Conservation (phyloP, 768 basidiomycete genomes). For the Russula ochroleuca region DNA sequence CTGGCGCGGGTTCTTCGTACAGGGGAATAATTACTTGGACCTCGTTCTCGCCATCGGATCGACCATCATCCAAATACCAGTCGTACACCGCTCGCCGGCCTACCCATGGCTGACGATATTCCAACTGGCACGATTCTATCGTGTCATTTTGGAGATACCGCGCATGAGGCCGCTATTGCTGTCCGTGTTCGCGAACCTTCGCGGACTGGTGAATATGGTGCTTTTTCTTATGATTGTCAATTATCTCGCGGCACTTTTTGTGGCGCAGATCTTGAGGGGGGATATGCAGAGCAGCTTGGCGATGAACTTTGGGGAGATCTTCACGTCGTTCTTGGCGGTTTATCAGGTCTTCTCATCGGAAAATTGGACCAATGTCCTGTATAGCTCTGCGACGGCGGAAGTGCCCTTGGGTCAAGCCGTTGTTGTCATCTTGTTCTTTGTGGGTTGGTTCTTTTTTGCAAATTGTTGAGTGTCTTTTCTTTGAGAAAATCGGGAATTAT, state of each 20-base stretch:
- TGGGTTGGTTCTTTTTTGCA: slow-evolving; percentile 85
- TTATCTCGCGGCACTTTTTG: slow-evolving; percentile 77
- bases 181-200: slow-evolving; percentile 88
- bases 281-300: slow-evolving; percentile 52
- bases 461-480: slow-evolving; percentile 59
- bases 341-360: slow-evolving; percentile 92
- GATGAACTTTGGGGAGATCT: slow-evolving; percentile 79
- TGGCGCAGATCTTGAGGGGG: slow-evolving; percentile 80
- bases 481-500: neutral
- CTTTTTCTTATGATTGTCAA: slow-evolving; percentile 87
- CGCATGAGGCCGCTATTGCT: slow-evolving; percentile 84
- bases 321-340: slow-evolving; percentile 78
- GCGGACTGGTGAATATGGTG: slow-evolving; percentile 87
- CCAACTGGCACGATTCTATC: slow-evolving; percentile 82
- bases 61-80: slow-evolving; percentile 81
- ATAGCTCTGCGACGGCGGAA: slow-evolving; percentile 59
- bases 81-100: slow-evolving; percentile 53
- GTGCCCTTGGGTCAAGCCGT: slow-evolving; percentile 60
- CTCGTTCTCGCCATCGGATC: slow-evolving; percentile 67
- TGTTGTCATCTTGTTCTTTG: slow-evolving; percentile 66
- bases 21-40: slow-evolving; percentile 67
- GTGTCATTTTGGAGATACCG: slow-evolving; percentile 86
- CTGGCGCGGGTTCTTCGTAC: slow-evolving; percentile 73
- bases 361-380: slow-evolving; percentile 84
- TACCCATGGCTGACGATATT: slow-evolving; percentile 92